Evolutionary conservation across 2,329 filamentous ascomycete species (phyloP).

Genomic region (Aureobasidium mangrovei): DNA sequence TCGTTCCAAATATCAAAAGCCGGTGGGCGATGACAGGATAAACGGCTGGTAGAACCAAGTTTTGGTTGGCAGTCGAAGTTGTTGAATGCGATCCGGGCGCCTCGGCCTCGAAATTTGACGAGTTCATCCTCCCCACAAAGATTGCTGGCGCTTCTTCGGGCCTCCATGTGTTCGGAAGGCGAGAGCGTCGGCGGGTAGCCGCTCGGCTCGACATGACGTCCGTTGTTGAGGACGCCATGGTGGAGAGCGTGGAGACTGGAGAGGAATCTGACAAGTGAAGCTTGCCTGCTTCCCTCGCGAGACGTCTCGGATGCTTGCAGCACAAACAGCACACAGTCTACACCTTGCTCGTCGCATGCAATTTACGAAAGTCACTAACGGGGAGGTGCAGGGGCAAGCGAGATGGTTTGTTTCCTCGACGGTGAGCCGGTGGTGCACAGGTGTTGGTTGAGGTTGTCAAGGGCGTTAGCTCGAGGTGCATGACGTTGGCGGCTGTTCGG

Average conservation of each 20-base stretch:
- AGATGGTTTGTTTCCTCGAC: background rate
- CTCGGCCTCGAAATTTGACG: background rate
- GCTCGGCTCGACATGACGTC: conserved; percentile 5
- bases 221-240: background rate
- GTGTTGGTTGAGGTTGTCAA: conserved; percentile 8
- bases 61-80: background rate
- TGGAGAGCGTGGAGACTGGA: conserved; percentile 3
- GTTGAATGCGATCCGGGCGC: conserved; percentile 5
- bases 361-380: background rate
- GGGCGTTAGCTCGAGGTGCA: background rate
- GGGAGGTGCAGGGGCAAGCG: background rate
- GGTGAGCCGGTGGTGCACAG: conserved; percentile 4
- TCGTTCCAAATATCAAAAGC: too few relatives aligned
- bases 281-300: background rate
- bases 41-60: background rate
- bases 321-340: background rate
- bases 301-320: background rate
- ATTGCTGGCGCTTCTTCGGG: conserved; percentile 8
- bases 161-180: conserved; percentile 11
- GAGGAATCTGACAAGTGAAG: background rate
- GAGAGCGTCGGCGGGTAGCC: conserved; percentile 1
- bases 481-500: conserved; percentile 9
- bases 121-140: conserved; percentile 5
- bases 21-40: background rate
- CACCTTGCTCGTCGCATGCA: background rate